phyloP scores from a whole-genome alignment of 2,329 filamentous ascomycete genomes.

The Claviceps citrina region DNA sequence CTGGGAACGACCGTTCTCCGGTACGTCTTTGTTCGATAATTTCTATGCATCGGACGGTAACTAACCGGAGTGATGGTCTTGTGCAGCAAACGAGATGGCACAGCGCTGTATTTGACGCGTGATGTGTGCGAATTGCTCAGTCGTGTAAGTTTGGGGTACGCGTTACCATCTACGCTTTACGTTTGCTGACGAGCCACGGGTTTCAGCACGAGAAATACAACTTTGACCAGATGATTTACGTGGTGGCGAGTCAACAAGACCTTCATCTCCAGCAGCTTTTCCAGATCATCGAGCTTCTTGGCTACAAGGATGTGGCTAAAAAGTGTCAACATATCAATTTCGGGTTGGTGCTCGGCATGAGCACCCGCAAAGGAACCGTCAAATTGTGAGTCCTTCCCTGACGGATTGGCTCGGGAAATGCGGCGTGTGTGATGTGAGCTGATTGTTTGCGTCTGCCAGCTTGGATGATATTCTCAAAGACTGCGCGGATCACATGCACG shows the following conservation, averaged over 20 bases:
- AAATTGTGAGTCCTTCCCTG: constrained; percentile 35
- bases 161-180: neutral
- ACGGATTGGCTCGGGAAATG: constrained; percentile 1
- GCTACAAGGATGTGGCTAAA: constrained; percentile 48
- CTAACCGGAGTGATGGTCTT: neutral
- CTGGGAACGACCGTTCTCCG: constrained; percentile 56
- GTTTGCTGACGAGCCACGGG: neutral
- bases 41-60: neutral
- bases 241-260: constrained; percentile 57
- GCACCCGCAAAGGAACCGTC: constrained; percentile 56
- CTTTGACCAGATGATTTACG: constrained; percentile 70
- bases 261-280: constrained; percentile 58
- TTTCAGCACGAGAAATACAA: constrained; percentile 36
- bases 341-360: constrained; percentile 56
- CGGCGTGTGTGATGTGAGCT: neutral
- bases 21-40: constrained; percentile 6
- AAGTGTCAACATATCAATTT: constrained; percentile 66
- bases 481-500: constrained; percentile 90
- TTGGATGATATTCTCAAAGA: constrained; percentile 26
- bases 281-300: constrained; percentile 57
- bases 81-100: constrained; percentile 49
- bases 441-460: constrained; percentile 1
- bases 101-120: constrained; percentile 61
- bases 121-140: constrained; percentile 62
- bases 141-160: constrained; percentile 22